Evolutionary conservation across 768 basidiomycete genomes (phyloP).

Genomic region (Xerocomus brunneocitrinus): DNA sequence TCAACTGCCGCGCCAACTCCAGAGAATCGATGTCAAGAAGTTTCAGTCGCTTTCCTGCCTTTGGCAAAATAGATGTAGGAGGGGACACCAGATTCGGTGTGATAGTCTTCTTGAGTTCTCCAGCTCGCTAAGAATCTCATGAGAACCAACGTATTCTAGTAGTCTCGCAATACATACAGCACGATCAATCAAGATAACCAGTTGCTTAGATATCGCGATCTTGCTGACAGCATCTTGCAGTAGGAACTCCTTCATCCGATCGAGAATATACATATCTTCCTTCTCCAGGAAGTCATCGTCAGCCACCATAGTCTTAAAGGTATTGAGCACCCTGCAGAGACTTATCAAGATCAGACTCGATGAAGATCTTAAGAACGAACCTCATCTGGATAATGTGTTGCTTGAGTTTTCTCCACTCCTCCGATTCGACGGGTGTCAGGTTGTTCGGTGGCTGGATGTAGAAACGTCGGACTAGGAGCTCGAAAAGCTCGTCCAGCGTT

Average conservation of each 20-base stretch:
- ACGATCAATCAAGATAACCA: conserved; percentile 71
- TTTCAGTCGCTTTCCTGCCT: conserved; percentile 66
- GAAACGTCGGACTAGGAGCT: conserved; percentile 77
- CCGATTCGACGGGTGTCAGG: conserved; percentile 54
- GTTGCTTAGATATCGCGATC: conserved; percentile 68
- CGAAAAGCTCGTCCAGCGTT: conserved; percentile 74
- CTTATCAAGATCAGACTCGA: background rate
- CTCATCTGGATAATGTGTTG: conserved; percentile 83
- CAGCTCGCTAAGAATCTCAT: conserved; percentile 41
- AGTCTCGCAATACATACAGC: conserved; percentile 49
- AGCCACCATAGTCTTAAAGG: conserved; percentile 82
- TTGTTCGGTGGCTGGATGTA: conserved; percentile 69
- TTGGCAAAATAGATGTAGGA: conserved; percentile 74
- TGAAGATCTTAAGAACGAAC: conserved; percentile 40
- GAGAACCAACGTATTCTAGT: conserved; percentile 5
- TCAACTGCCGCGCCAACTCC: conserved; percentile 90
- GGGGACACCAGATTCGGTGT: conserved; percentile 54
- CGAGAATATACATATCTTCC: conserved; percentile 78
- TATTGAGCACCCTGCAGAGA: conserved; percentile 67
- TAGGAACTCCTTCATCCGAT: conserved; percentile 77
- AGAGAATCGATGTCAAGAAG: conserved; percentile 82
- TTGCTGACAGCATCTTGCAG: conserved; percentile 58
- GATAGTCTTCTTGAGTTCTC: conserved; percentile 53
- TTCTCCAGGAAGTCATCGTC: conserved; percentile 82
- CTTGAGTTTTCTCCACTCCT: conserved; percentile 82